Evolutionary conservation across 2,329 filamentous ascomycete species (phyloP).

Genomic region (Venturia asperata): DNA sequence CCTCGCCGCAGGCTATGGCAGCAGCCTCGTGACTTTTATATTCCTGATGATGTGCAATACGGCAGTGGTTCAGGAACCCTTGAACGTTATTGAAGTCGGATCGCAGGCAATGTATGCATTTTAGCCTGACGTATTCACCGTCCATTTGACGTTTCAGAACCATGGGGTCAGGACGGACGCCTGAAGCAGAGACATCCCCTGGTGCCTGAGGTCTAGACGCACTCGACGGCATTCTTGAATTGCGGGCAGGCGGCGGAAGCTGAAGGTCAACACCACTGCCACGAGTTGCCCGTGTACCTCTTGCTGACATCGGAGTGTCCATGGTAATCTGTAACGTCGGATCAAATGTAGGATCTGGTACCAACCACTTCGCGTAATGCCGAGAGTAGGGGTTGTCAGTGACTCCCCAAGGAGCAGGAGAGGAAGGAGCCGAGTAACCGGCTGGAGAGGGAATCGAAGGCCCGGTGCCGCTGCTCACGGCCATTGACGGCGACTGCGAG

Average conservation of each 20-base stretch:
- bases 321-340: constrained; percentile 33
- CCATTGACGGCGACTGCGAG: constrained; percentile 56
- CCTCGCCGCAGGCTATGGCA: constrained; percentile 69
- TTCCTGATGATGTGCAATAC: constrained; percentile 86
- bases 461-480: constrained; percentile 68
- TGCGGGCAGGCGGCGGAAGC: constrained; percentile 44
- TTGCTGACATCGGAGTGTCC: constrained; percentile 24
- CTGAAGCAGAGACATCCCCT: constrained; percentile 31
- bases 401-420: constrained; percentile 84
- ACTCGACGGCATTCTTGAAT: constrained; percentile 51
- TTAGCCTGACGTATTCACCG: constrained; percentile 77
- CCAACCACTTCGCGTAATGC: constrained; percentile 93
- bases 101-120: constrained; percentile 78
- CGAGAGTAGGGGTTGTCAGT: constrained; percentile 86
- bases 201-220: constrained; percentile 72
- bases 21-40: constrained; percentile 96
- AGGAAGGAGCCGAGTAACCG: constrained; percentile 61
- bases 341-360: constrained; percentile 82
- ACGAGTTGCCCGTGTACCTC: constrained; percentile 71
- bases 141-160: constrained; percentile 42
- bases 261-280: constrained; percentile 58
- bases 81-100: constrained; percentile 94
- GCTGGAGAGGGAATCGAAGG: constrained; percentile 56
- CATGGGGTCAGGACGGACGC: constrained; percentile 16
- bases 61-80: constrained; percentile 98